phyloP scores from a whole-genome alignment of 306 rosid species.

The Acacia acuminata region DNA sequence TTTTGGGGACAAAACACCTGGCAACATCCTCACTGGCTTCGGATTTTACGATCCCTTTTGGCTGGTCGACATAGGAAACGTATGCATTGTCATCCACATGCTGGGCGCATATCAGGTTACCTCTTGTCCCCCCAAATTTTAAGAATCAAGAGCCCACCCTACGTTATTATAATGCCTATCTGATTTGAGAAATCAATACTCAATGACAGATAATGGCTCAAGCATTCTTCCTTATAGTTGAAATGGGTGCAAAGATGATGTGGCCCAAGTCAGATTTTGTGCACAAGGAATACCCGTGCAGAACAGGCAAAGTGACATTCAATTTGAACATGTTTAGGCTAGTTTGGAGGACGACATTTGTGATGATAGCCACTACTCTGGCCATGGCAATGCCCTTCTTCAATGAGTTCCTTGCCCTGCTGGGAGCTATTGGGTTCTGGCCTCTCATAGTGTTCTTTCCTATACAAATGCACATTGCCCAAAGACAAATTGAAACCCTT shows the following conservation, averaged over 20 bases:
- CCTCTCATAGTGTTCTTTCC: conserved; percentile 68
- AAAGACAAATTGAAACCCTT: conserved; percentile 34
- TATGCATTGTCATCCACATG: conserved; percentile 58
- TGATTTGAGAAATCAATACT: conserved; percentile 9
- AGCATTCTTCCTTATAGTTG: conserved; percentile 52
- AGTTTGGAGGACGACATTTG: conserved; percentile 65
- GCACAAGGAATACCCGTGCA: conserved; percentile 36
- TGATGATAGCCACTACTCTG: conserved; percentile 38
- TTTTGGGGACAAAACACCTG: conserved; percentile 62
- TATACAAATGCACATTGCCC: conserved; percentile 66
- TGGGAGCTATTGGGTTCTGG: conserved; percentile 67
- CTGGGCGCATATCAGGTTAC: conserved; percentile 77
- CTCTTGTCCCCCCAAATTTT: not conserved
- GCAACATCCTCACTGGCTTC: conserved; percentile 60
- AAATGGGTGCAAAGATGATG: conserved; percentile 45
- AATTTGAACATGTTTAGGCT: conserved; percentile 54
- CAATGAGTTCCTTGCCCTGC: conserved; percentile 57
- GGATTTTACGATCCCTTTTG: conserved; percentile 62
- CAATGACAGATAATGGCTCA: conserved; percentile 52
- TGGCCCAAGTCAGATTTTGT: conserved; percentile 64
- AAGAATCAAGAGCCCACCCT: not conserved
- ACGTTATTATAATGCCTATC: not conserved
- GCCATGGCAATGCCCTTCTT: conserved; percentile 66
- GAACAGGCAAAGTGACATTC: conserved; percentile 11
- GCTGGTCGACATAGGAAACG: conserved; percentile 60